phyloP scores from a whole-genome alignment of 441 rosid genomes.

The Breynia disticha region DNA sequence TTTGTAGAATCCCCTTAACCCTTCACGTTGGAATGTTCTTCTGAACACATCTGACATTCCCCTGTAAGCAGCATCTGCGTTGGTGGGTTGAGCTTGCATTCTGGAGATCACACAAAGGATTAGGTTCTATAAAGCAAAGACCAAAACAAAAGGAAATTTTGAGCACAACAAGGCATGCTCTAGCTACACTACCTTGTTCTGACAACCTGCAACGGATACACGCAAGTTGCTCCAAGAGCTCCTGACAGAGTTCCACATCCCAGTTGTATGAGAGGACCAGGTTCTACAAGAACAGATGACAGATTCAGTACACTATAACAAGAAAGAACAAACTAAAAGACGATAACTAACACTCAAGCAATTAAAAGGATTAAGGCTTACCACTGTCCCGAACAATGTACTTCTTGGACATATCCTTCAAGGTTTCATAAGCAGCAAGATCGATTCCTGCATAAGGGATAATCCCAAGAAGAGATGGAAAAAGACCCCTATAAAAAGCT shows the following conservation, averaged over 20 bases:
- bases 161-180: background rate
- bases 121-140: background rate
- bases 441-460: conserved; percentile 93
- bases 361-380: conserved; percentile 9
- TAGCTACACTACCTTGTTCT: conserved; percentile 62
- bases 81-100: conserved; percentile 56
- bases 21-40: conserved; percentile 48
- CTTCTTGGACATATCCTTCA: conserved; percentile 74
- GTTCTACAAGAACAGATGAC: conserved; percentile 34
- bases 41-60: conserved; percentile 53
- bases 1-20: conserved; percentile 58
- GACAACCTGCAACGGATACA: conserved; percentile 92
- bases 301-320: background rate
- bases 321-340: conserved; percentile 2
- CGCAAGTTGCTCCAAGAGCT: conserved; percentile 88
- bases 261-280: conserved; percentile 78
- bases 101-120: conserved; percentile 18
- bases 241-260: conserved; percentile 91
- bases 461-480: conserved; percentile 91
- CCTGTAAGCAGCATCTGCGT: conserved; percentile 24
- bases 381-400: conserved; percentile 69
- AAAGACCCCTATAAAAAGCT: conserved; percentile 87
- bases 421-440: conserved; percentile 84
- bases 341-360: background rate
- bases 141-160: background rate